Conservation (phyloP, 768 basidiomycete species). For the Wakefieldia striispora region DNA sequence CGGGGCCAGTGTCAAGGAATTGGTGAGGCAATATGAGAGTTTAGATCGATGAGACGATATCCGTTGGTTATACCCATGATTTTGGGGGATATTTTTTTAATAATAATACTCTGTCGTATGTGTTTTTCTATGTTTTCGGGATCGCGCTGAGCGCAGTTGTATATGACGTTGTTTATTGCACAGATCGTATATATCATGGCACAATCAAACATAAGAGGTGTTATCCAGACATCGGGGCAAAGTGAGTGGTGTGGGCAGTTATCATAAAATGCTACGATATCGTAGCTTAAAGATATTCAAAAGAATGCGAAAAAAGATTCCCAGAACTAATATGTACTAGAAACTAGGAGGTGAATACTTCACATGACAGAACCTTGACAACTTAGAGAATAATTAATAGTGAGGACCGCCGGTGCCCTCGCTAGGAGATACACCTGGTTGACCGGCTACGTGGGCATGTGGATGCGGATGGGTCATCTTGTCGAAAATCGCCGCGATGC, state of each 20-base stretch:
- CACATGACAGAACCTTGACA: no score
- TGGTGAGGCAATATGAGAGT: constrained; percentile 62
- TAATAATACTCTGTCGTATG: constrained; percentile 5
- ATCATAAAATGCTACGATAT: neutral
- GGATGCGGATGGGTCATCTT: constrained; percentile 25
- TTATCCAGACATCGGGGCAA: no score
- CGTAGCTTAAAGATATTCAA: neutral
- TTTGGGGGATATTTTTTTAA: neutral
- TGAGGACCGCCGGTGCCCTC: neutral
- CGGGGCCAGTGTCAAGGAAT: constrained; percentile 68
- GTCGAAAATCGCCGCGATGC: constrained; percentile 30
- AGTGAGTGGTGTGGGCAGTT: no score
- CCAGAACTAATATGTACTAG: neutral
- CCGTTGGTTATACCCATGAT: neutral
- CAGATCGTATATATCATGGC: no score
- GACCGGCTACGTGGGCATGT: no score
- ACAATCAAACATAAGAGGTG: no score
- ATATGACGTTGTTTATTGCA: neutral
- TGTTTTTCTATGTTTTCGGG: constrained; percentile 9
- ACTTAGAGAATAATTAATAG: neutral
- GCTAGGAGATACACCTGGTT: neutral
- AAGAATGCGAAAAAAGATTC: neutral
- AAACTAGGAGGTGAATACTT: neutral
- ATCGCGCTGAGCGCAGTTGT: constrained; percentile 12
- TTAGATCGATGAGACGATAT: constrained; percentile 15